These are phyloP conservation scores for Chalciporus pseudorubinellus DNA, from an alignment of 768 basidiomycete genomes.

Conservation along the genomic window DNA sequence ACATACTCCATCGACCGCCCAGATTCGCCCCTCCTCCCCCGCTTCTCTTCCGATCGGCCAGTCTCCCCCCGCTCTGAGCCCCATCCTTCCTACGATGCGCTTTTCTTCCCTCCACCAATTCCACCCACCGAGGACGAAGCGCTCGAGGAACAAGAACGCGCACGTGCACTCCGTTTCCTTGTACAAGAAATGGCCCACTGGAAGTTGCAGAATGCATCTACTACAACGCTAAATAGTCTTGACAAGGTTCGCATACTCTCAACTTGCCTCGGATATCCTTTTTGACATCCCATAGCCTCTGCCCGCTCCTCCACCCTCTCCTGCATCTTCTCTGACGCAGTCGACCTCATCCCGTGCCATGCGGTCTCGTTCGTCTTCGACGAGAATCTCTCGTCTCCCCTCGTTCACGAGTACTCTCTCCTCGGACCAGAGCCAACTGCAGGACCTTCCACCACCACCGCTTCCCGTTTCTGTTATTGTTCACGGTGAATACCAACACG, in stretches of 20 bases:
- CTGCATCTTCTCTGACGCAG: slow-evolving; percentile 7
- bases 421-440: slow-evolving; percentile 16
- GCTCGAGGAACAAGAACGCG: slow-evolving; percentile 31
- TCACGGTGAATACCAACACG: background rate
- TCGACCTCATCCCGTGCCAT: slow-evolving; percentile 27
- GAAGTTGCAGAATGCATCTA: background rate
- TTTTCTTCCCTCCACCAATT: slow-evolving; percentile 31
- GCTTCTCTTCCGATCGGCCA: slow-evolving; percentile 5
- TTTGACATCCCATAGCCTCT: slow-evolving; percentile 14
- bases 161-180: slow-evolving; percentile 36
- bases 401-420: slow-evolving; percentile 35
- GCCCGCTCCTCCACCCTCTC: slow-evolving; percentile 4
- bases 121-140: slow-evolving; percentile 7
- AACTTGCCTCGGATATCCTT: too few relatives aligned
- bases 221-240: background rate
- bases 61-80: background rate
- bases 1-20: slow-evolving; percentile 10
- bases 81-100: slow-evolving; percentile 33
- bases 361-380: slow-evolving; percentile 32
- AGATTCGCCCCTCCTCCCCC: slow-evolving; percentile 17
- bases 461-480: slow-evolving; percentile 6
- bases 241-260: slow-evolving; percentile 13
- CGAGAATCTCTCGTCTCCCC: slow-evolving; percentile 30
- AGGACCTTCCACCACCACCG: slow-evolving; percentile 11
- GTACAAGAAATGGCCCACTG: slow-evolving; percentile 34